Conservation (phyloP, 805 yeast genomes). For the Nadsonia fulvescens region DNA sequence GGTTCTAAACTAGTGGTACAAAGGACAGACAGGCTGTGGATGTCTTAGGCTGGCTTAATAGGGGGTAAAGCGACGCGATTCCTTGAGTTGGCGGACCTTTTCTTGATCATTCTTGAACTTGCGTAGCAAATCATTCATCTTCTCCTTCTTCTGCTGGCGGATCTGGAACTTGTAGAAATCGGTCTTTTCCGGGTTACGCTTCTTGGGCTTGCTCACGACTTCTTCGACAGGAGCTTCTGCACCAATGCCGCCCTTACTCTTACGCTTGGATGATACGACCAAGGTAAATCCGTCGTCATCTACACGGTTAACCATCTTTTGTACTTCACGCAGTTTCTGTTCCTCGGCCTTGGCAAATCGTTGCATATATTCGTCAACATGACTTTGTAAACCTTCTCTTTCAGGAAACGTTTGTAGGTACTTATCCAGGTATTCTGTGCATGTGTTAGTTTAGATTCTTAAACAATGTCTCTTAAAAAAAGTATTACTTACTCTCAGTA, state of each 20-base stretch:
- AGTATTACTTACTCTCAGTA: too few relatives aligned
- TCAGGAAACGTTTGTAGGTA: slow-evolving; percentile 21
- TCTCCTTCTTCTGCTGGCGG: slow-evolving; percentile 80
- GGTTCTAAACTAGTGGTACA: too few relatives aligned
- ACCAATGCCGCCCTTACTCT: slow-evolving; percentile 50
- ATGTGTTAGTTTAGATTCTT: too few relatives aligned
- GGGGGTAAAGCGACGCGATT: slow-evolving; percentile 71
- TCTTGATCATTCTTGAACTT: slow-evolving; percentile 88
- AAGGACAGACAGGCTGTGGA: too few relatives aligned
- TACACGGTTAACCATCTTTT: slow-evolving; percentile 29
- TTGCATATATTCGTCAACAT: slow-evolving; percentile 42
- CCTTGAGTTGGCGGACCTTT: slow-evolving; percentile 59
- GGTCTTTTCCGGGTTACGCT: slow-evolving; percentile 40
- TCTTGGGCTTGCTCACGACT: slow-evolving; percentile 5
- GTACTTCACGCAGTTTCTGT: slow-evolving; percentile 17
- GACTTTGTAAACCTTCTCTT: slow-evolving; percentile 30
- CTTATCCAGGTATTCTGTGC: slow-evolving; percentile 22
- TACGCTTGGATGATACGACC: slow-evolving; percentile 76
- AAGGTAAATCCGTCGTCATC: slow-evolving; percentile 91
- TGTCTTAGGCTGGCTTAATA: slow-evolving; percentile 38
- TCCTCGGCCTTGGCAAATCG: slow-evolving; percentile 58
- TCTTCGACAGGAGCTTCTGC: slow-evolving; percentile 10
- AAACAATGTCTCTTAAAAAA: too few relatives aligned
- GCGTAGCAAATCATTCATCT: slow-evolving; percentile 68
- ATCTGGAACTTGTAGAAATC: slow-evolving; percentile 95